phyloP scores from a whole-genome alignment of 2,329 filamentous ascomycete genomes.

The Lachnellula arida region DNA sequence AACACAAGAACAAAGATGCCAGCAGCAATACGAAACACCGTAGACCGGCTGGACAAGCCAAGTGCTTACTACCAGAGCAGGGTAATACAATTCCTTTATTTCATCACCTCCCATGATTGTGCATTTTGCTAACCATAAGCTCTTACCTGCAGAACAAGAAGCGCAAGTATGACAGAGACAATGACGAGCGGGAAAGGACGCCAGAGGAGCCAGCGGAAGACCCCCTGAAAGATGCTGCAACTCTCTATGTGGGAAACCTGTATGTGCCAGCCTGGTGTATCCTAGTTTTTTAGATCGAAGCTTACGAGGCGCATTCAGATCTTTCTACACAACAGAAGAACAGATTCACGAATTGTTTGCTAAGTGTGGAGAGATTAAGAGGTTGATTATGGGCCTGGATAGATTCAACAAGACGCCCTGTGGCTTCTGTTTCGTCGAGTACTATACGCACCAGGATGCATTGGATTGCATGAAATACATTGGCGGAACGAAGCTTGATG shows the following conservation, averaged over 20 bases:
- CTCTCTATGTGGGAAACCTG: slow-evolving; percentile 96
- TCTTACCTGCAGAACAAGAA: slow-evolving; percentile 46
- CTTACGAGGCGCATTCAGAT: slow-evolving; percentile 45
- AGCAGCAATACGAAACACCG: slow-evolving; percentile 55
- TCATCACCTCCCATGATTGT: slow-evolving; percentile 8
- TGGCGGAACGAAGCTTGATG: slow-evolving; percentile 95
- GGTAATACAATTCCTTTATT: slow-evolving; percentile 45
- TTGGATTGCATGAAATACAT: slow-evolving; percentile 99
- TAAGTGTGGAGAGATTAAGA: slow-evolving; percentile 97
- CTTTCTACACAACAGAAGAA: slow-evolving; percentile 98
- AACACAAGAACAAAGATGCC: slow-evolving; percentile 28
- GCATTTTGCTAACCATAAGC: slow-evolving; percentile 25
- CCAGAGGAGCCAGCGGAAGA: slow-evolving; percentile 60
- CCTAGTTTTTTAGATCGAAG: not conserved
- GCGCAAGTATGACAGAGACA: slow-evolving; percentile 49
- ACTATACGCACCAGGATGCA: slow-evolving; percentile 96
- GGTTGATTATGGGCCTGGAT: slow-evolving; percentile 95
- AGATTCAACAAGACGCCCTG: slow-evolving; percentile 97
- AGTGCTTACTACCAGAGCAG: slow-evolving; percentile 88
- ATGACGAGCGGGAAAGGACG: slow-evolving; percentile 47
- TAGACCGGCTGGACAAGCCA: slow-evolving; percentile 88
- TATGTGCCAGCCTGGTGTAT: slow-evolving; percentile 41
- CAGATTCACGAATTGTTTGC: slow-evolving; percentile 96
- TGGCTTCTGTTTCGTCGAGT: slow-evolving; percentile 99
- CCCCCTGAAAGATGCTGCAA: slow-evolving; percentile 80